Evolutionary conservation across 73 alveolate species (phyloP), one percentile per base, ranked within the genome.

Genomic region (Paramecium primaurelia): DNA sequence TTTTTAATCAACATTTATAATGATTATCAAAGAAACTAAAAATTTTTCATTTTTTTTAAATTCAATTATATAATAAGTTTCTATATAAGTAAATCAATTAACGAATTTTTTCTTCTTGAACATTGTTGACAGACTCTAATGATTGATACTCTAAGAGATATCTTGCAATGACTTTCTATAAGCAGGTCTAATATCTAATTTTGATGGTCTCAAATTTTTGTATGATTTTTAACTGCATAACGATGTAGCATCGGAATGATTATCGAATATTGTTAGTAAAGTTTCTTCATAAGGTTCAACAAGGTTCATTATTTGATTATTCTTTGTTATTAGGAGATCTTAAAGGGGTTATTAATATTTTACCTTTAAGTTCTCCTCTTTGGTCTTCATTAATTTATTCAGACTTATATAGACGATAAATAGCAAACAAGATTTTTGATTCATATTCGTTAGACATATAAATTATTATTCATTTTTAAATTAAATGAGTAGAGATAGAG

Each of bases 351-450:
- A 40, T 73, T 36, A 11, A 36, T 32, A 40, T 14, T 12, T 37
- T 73, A 73, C 87, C 87, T 73, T 73, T 73, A 3, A 73, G 59
- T 36, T 73, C 87, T 73, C 87, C 87, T 14, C 87, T 34, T 73
- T 73, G 22, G 16, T 32, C 22, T 73, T 73, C 87, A 37, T 34
- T 37, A 73, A 73, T 73, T 73, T 73, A 37, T 34, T 73, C 87
- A 30, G 87, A 37, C 59, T 73, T 73, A 73, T 73, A 73, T 14
- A 73, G 59, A 38, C 59, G 58, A 20, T 73, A 73, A 36, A 73
- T 73, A 40, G 87, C 87, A 73, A 73, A 73, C 87, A 73, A 40
- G 8, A 73, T 73, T 73, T 73, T 73, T 12, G 60, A 30, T 73
- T 73, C 87, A 30, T 34, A 40, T 73, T 73, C 87, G 87, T 73